Conservation (phyloP, 371 early-diverging fungal genomes). For the Hamiltosporidium magnivora region DNA sequence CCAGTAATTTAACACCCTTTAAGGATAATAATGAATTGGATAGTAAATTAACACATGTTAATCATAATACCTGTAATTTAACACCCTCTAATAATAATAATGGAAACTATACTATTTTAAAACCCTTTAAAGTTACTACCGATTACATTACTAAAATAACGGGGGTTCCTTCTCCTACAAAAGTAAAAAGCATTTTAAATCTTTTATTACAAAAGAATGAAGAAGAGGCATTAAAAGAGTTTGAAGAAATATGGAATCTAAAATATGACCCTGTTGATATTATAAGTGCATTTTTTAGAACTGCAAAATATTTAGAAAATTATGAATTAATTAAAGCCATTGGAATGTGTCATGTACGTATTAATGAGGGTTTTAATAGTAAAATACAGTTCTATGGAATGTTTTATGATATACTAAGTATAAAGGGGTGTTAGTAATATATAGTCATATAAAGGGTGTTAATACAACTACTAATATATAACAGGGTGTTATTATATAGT, state of each 20-base stretch:
- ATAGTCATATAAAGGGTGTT: too few species aligned
- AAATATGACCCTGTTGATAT: conserved; percentile 45
- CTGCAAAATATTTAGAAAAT: conserved; percentile 36
- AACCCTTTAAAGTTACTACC: not conserved
- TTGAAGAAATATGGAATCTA: conserved; percentile 35
- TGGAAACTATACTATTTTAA: too few species aligned
- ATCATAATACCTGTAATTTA: too few species aligned
- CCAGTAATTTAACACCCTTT: too few species aligned
- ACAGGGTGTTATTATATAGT: too few species aligned
- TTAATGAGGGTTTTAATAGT: conserved; percentile 32
- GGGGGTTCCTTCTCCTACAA: conserved; percentile 41
- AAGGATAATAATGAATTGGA: too few species aligned
- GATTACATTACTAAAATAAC: conserved; percentile 32
- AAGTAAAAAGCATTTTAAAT: conserved; percentile 15
- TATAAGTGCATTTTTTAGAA: conserved; percentile 36
- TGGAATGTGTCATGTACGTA: conserved; percentile 24
- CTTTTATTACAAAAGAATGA: conserved; percentile 17
- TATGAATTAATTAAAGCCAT: conserved; percentile 36
- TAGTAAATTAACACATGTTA: too few species aligned
- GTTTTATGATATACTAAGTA: conserved; percentile 27
- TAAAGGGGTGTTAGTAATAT: too few species aligned
- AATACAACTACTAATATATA: too few species aligned
- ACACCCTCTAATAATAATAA: too few species aligned
- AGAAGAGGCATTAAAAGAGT: conserved; percentile 22
- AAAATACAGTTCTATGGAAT: conserved; percentile 45